Percentiles rank a stretch among this genome's conserved stretches.
Conservation (phyloP, 805 yeast genomes). For the Lipomyces spencermartinsiae region DNA sequence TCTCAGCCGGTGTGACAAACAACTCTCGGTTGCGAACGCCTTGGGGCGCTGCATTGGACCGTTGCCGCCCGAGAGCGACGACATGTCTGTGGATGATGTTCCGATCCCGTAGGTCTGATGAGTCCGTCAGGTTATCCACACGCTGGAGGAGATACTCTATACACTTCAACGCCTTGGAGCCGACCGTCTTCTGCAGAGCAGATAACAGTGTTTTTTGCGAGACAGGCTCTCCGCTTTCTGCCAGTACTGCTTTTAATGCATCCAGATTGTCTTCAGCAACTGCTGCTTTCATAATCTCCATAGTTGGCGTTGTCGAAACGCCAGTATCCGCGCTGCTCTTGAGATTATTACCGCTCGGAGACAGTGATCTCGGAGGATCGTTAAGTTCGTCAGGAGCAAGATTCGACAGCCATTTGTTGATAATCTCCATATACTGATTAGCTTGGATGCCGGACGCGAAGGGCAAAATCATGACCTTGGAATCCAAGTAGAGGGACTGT, state of each 20-base stretch:
- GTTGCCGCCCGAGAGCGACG: slow-evolving; percentile 65
- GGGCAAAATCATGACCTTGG: slow-evolving; percentile 74
- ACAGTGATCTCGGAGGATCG: slow-evolving; percentile 2
- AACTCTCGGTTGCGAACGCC: slow-evolving; percentile 25
- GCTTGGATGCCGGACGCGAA: slow-evolving; percentile 77
- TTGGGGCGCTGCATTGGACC: slow-evolving; percentile 17
- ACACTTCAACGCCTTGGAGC: slow-evolving; percentile 60
- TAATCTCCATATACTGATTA: slow-evolving; percentile 56
- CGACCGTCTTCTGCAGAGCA: slow-evolving; percentile 68
- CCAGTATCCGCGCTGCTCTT: neutral
- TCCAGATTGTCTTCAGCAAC: slow-evolving; percentile 26
- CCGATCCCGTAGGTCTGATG: slow-evolving; percentile 77
- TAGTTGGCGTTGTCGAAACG: slow-evolving; percentile 12
- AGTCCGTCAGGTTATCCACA: slow-evolving; percentile 63
- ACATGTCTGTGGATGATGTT: slow-evolving; percentile 86
- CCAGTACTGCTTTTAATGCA: slow-evolving; percentile 43
- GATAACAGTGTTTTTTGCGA: slow-evolving; percentile 52
- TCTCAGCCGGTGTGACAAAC: slow-evolving; percentile 55
- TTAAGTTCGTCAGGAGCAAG: slow-evolving; percentile 52
- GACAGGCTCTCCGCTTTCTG: slow-evolving; percentile 44
- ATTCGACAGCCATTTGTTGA: slow-evolving; percentile 59
- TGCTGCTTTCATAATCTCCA: slow-evolving; percentile 18
- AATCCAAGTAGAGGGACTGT: slow-evolving; percentile 62
- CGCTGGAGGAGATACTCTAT: slow-evolving; percentile 61
- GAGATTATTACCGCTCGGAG: neutral